Percentiles rank a stretch among this genome's conserved stretches.
Evolutionary conservation across 352 stramenopile genomes (phyloP).

Genomic region (Phytophthora pseudosyringae): DNA sequence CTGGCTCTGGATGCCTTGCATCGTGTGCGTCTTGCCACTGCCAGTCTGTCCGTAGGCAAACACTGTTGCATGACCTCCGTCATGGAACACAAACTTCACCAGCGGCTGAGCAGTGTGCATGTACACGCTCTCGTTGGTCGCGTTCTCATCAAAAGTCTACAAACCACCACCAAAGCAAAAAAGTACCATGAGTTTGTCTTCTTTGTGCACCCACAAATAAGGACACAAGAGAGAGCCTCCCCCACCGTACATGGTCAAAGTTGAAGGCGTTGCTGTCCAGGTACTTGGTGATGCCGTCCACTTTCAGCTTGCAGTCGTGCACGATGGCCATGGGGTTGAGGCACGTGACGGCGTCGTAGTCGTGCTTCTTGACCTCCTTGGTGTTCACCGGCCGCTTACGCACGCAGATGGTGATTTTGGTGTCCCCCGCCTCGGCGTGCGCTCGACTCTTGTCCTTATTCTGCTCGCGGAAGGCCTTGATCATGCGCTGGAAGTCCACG

Average conservation of each 20-base stretch:
- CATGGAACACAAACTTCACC: conserved; percentile 94
- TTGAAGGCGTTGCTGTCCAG: conserved; percentile 97
- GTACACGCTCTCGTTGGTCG: conserved; percentile 95
- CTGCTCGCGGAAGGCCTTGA: conserved; percentile 84
- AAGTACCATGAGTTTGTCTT: background rate
- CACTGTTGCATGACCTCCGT: conserved; percentile 93
- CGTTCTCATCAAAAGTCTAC: conserved; percentile 95
- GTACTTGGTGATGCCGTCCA: conserved; percentile 99
- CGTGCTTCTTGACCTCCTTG: conserved; percentile 89
- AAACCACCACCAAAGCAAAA: background rate
- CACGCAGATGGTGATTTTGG: conserved; percentile 96
- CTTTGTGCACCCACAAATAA: background rate
- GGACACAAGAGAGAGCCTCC: background rate
- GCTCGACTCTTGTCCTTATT: conserved; percentile 61
- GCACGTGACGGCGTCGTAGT: conserved; percentile 97
- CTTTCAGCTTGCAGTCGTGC: conserved; percentile 97
- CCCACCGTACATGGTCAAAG: conserved; percentile 70
- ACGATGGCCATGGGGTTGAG: conserved; percentile 95
- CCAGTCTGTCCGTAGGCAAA: conserved; percentile 97
- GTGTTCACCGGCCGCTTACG: conserved; percentile 95
- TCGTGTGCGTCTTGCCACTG: conserved; percentile 94
- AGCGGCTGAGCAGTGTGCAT: conserved; percentile 91
- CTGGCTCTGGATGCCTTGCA: conserved; percentile 90
- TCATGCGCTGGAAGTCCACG: conserved; percentile 94
- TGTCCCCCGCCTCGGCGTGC: conserved; percentile 61